phyloP scores from a whole-genome alignment of 169 alveolate species.

The Plasmodium fragile region DNA sequence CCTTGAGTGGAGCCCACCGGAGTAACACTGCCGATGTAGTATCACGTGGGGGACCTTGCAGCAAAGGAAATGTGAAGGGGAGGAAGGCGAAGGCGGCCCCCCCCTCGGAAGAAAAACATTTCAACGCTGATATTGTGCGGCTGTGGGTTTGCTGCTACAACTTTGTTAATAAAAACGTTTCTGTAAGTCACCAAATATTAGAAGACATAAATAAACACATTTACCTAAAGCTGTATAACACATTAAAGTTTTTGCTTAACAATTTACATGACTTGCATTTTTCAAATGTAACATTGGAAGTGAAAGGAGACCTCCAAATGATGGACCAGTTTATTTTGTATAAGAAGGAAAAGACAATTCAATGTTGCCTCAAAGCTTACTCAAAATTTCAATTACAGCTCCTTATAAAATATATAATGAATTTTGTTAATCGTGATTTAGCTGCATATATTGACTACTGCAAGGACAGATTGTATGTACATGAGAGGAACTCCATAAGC shows the following conservation, averaged over 20 bases:
- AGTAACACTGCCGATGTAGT: not conserved
- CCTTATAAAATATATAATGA: conserved; percentile 35
- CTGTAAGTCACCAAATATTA: conserved; percentile 42
- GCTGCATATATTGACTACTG: conserved; percentile 68
- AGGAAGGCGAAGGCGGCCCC: too few species aligned
- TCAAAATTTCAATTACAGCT: conserved; percentile 38
- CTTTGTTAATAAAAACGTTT: conserved; percentile 30
- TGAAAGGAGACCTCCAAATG: conserved; percentile 17
- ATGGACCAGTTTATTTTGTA: conserved; percentile 59
- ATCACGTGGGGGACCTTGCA: conserved; percentile 49
- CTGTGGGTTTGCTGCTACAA: conserved; percentile 70
- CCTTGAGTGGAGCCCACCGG: not conserved
- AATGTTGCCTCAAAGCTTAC: conserved; percentile 21
- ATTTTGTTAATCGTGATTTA: conserved; percentile 47
- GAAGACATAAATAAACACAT: conserved; percentile 56
- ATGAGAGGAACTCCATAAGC: conserved; percentile 37
- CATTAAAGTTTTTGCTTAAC: conserved; percentile 53
- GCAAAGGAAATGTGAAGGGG: conserved; percentile 92
- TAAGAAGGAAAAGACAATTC: conserved; percentile 26
- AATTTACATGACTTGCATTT: conserved; percentile 48
- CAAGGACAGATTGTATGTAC: conserved; percentile 69
- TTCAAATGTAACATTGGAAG: not conserved
- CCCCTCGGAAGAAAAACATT: not conserved
- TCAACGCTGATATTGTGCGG: conserved; percentile 72
- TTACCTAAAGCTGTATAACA: conserved; percentile 57